Percentiles rank a stretch among this genome's conserved stretches.
Evolutionary conservation across 306 rosid genomes (phyloP).

Genomic region (peach (Prunus persica)): Prunus_persica_NCBIv2 NC_034015.1:2808501-2809000

Average conservation of each 20-base stretch:
- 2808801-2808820: constrained; percentile 56
- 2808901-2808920: constrained; percentile 63
- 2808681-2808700: constrained; percentile 35
- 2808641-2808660: constrained; percentile 64
- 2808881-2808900: constrained; percentile 40
- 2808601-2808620: constrained; percentile 54
- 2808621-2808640: constrained; percentile 57
- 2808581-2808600: constrained; percentile 24
- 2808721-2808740: constrained; percentile 53
- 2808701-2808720: constrained; percentile 33
- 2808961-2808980: constrained; percentile 73
- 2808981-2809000: constrained; percentile 40
- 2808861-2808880: constrained; percentile 47
- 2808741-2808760: constrained; percentile 51
- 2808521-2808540: constrained; percentile 37
- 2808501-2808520: constrained; percentile 25
- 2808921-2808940: constrained; percentile 81
- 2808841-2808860: constrained; percentile 63
- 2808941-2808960: constrained; percentile 91
- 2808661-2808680: constrained; percentile 40
- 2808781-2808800: constrained; percentile 32
- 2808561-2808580: constrained; percentile 38
- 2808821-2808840: constrained; percentile 44
- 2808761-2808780: constrained; percentile 35
- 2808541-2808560: constrained; percentile 66